phyloP scores from a whole-genome alignment of 257 asterid genomes.

The Solanum tarapatanum region DNA sequence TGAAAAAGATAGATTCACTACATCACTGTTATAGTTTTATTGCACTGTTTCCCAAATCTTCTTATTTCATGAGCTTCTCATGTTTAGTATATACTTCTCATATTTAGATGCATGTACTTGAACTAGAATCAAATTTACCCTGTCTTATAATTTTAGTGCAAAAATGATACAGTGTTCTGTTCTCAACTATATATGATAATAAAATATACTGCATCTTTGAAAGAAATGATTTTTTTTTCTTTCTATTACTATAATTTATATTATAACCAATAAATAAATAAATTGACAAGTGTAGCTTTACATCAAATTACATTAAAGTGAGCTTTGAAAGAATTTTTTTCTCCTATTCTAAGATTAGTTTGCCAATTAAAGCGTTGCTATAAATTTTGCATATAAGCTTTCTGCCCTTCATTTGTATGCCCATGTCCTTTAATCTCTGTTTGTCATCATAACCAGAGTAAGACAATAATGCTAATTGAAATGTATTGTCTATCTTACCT shows the following conservation, averaged over 20 bases:
- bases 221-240: not conserved
- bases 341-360: too few relatives aligned
- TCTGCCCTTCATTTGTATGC: too few relatives aligned
- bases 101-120: not conserved
- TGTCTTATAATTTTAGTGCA: not conserved
- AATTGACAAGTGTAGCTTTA: not conserved
- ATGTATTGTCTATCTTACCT: not conserved
- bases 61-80: not conserved
- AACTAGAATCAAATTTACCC: not conserved
- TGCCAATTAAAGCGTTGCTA: too few relatives aligned
- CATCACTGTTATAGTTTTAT: not conserved
- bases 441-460: too few relatives aligned
- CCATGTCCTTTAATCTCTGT: too few relatives aligned
- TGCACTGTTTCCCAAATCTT: not conserved
- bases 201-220: not conserved
- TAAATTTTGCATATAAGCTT: too few relatives aligned
- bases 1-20: not conserved
- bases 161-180: not conserved
- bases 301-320: too few relatives aligned
- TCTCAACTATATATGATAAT: not conserved
- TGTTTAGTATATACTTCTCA: not conserved
- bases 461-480: not conserved
- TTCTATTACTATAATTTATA: not conserved
- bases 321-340: too few relatives aligned
- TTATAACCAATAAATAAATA: not conserved